These are phyloP conservation scores for Rutstroemia sp. DNA, from an alignment of 2,329 filamentous ascomycete genomes.

Conservation along the genomic window DNA sequence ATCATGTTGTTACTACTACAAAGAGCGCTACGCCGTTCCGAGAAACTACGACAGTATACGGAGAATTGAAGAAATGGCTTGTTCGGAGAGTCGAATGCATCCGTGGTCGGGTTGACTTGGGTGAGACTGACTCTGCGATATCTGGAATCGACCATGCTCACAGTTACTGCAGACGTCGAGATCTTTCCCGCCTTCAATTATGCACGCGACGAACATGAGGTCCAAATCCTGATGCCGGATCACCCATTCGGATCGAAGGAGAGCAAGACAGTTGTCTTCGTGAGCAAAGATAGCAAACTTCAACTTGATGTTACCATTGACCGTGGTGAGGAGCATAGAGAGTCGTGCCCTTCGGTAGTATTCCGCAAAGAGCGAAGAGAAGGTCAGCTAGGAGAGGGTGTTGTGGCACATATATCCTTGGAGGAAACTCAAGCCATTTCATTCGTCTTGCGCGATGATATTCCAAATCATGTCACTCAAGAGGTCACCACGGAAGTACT, in stretches of 20 bases:
- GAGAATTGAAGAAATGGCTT: conserved; percentile 63
- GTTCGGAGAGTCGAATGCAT: conserved; percentile 67
- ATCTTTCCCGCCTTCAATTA: conserved; percentile 70
- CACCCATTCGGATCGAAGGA: conserved; percentile 34
- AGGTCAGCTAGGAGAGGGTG: conserved; percentile 52
- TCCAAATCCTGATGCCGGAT: conserved; percentile 42
- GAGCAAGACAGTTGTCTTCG: conserved; percentile 58
- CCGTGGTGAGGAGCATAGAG: conserved; percentile 40
- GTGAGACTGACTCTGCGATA: conserved; percentile 28
- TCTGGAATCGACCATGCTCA: conserved; percentile 5
- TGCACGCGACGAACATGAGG: conserved; percentile 54
- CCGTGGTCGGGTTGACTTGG: conserved; percentile 55
- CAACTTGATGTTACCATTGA: conserved; percentile 64
- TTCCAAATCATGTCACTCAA: conserved; percentile 47
- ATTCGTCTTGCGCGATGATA: conserved; percentile 59
- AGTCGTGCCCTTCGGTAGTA: conserved; percentile 42
- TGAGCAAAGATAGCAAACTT: conserved; percentile 49
- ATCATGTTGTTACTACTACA: conserved; percentile 37
- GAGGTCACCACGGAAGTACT: conserved; percentile 52
- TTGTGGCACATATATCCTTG: conserved; percentile 52
- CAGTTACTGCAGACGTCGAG: conserved; percentile 46
- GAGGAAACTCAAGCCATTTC: conserved; percentile 62
- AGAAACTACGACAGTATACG: conserved; percentile 46
- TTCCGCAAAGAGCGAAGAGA: conserved; percentile 47
- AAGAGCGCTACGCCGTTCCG: conserved; percentile 45